These are phyloP conservation scores for Chlamydomonas schloesseri DNA, from an alignment of 139 green algal genomes.

Conservation along the genomic window DNA sequence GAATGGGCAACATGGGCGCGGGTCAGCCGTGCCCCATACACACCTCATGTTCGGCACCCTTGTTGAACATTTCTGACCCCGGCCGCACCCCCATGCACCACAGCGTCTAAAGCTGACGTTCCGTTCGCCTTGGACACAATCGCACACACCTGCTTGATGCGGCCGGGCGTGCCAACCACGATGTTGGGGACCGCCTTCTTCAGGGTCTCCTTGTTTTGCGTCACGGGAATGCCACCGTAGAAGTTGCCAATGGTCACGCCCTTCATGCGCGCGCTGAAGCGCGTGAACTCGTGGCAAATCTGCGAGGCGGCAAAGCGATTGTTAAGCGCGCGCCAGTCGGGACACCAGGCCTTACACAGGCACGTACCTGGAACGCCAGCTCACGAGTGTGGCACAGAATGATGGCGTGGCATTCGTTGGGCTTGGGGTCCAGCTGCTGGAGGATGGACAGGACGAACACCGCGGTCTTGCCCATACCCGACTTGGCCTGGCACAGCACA, in stretches of 20 bases:
- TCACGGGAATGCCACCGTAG: conserved; percentile 93
- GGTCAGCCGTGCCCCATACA: too few relatives aligned
- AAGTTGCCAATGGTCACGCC: conserved; percentile 93
- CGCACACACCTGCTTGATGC: conserved; percentile 93
- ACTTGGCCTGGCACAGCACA: conserved; percentile 99
- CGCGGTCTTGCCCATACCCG: conserved; percentile 99
- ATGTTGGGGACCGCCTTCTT: conserved; percentile 91
- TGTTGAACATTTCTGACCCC: too few relatives aligned
- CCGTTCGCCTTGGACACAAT: too few relatives aligned
- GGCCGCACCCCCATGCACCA: too few relatives aligned
- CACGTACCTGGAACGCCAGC: conserved; percentile 93
- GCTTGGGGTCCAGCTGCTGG: conserved; percentile 92
- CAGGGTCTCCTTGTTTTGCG: conserved; percentile 83
- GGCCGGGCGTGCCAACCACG: conserved; percentile 96
- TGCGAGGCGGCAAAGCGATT: conserved; percentile 50
- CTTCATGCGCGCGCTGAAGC: conserved; percentile 91
- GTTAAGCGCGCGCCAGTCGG: not conserved
- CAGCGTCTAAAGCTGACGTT: too few relatives aligned
- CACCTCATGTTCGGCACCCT: too few relatives aligned
- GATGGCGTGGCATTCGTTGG: conserved; percentile 83
- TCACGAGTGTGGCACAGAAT: conserved; percentile 99
- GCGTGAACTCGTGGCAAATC: conserved; percentile 98
- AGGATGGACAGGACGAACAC: conserved; percentile 99
- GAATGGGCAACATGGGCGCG: too few relatives aligned
- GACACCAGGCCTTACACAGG: too few relatives aligned